These are phyloP conservation scores for Cutaneotrichosporon sp. DNA, from an alignment of 1,284 basidiomycete species.

Conservation along the genomic window DNA sequence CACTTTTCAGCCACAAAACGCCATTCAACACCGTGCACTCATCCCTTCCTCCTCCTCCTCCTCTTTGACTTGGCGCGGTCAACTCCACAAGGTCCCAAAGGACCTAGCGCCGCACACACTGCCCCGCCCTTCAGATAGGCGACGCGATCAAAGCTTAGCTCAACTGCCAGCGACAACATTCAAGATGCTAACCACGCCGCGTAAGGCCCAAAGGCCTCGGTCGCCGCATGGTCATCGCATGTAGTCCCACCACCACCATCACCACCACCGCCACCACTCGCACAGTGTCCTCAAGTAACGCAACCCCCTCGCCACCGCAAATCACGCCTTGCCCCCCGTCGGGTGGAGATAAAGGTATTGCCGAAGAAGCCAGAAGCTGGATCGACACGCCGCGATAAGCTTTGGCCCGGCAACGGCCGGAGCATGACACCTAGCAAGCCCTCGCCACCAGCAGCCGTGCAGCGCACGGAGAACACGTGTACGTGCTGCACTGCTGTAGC, in stretches of 20 bases:
- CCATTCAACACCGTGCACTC: background rate
- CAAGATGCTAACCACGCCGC: background rate
- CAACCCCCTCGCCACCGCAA: background rate
- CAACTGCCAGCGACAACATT: background rate
- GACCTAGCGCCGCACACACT: background rate
- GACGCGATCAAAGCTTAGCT: background rate
- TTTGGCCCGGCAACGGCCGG: background rate
- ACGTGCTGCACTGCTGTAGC: background rate
- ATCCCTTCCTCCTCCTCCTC: too few species aligned
- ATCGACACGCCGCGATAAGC: background rate
- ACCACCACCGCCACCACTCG: background rate
- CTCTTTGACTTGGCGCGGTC: too few species aligned
- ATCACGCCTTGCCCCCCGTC: background rate
- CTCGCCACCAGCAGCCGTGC: background rate
- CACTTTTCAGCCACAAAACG: too few species aligned
- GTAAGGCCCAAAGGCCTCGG: background rate
- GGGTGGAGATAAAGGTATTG: background rate
- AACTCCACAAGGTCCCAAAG: too few species aligned
- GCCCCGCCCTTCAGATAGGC: background rate
- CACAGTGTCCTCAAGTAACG: background rate
- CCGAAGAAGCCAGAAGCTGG: conserved; percentile 1
- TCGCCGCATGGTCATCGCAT: too few species aligned
- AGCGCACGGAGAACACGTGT: background rate
- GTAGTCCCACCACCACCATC: background rate
- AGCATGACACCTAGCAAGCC: background rate